A percentile compares a stretch with the other conserved stretches of the same genome.
Conservation (phyloP, 345 rosid species). For the Arabidopsis thaliana region TAIR10.1 NC_003076.8:5153001-5153500, state of each 20-base stretch:
- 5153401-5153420: background rate
- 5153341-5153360: constrained; percentile 3
- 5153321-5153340: constrained; percentile 21
- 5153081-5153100: background rate
- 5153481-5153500: constrained; percentile 22
- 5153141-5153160: constrained; percentile 33
- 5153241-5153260: constrained; percentile 33
- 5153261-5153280: constrained; percentile 38
- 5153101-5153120: background rate
- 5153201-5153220: constrained; percentile 48
- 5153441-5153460: constrained; percentile 14
- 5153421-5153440: background rate
- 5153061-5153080: background rate
- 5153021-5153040: too few species aligned
- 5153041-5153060: background rate
- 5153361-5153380: constrained; percentile 7
- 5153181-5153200: constrained; percentile 38
- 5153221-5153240: constrained; percentile 47
- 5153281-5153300: constrained; percentile 22
- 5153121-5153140: background rate
- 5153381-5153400: background rate
- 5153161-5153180: constrained; percentile 26
- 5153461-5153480: constrained; percentile 25
- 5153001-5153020: background rate
- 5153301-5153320: constrained; percentile 25